A percentile compares a stretch with the other conserved stretches of the same genome.
Conservation (phyloP, 495 filamentous ascomycete species). For the Trichocladium uniseriatum region DNA sequence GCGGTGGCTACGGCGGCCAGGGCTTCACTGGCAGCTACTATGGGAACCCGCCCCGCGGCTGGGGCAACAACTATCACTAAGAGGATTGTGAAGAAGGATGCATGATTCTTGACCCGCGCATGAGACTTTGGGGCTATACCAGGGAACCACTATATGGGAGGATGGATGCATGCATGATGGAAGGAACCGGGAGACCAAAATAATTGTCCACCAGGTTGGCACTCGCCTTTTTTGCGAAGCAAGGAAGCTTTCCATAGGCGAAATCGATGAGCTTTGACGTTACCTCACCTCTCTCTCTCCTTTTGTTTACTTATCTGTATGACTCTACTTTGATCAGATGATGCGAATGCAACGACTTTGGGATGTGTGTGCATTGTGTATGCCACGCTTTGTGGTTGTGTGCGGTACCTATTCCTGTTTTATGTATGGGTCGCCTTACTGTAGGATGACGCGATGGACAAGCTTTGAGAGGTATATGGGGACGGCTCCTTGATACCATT, state of each 20-base stretch:
- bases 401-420: too few species aligned
- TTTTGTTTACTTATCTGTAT: not conserved
- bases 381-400: too few species aligned
- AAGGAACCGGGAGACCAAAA: not conserved
- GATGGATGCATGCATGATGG: not conserved
- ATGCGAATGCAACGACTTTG: too few species aligned
- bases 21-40: slow-evolving; percentile 45
- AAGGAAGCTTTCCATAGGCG: slow-evolving; percentile 4
- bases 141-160: too few species aligned
- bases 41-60: slow-evolving; percentile 45
- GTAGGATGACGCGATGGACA: too few species aligned
- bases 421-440: too few species aligned
- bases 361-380: too few species aligned
- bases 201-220: not conserved
- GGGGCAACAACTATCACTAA: slow-evolving; percentile 64
- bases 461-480: too few species aligned
- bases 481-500: too few species aligned
- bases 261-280: not conserved
- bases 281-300: not conserved
- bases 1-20: slow-evolving; percentile 46
- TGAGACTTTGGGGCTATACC: too few species aligned
- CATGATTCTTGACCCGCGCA: not conserved
- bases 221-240: not conserved
- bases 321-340: too few species aligned
- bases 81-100: slow-evolving; percentile 1